Conservation (phyloP, 2,329 filamentous ascomycete species). For the Fusarium pininemorale region DNA sequence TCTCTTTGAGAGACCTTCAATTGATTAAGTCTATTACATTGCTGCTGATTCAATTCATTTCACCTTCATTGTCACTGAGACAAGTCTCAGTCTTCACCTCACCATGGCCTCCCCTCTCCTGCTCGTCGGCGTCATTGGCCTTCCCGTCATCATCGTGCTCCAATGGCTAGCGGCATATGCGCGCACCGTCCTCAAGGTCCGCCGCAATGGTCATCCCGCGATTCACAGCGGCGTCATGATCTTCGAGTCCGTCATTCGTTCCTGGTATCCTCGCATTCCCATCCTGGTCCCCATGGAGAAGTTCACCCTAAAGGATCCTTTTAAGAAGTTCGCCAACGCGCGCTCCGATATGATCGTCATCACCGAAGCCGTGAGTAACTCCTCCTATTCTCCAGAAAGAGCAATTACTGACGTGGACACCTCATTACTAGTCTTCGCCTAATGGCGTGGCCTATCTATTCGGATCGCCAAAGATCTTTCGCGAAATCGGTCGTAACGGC, state of each 20-base stretch:
- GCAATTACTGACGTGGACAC: accelerated
- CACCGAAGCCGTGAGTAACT: not conserved
- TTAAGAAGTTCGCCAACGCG: not conserved
- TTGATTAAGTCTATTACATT: accelerated
- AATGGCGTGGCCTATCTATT: not conserved
- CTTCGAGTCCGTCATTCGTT: not conserved
- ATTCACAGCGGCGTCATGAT: not conserved
- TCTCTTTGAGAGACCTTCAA: not conserved
- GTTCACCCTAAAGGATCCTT: not conserved
- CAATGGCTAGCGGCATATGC: not conserved
- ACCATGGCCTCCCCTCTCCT: not conserved
- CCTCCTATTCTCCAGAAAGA: not conserved
- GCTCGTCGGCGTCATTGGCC: not conserved
- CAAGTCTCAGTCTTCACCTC: not conserved
- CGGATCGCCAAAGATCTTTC: not conserved
- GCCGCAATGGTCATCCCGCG: not conserved
- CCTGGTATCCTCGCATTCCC: not conserved
- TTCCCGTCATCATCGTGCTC: not conserved
- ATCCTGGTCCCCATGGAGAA: not conserved
- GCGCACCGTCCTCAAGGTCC: not conserved
- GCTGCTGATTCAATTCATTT: accelerated
- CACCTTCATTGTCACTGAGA: not conserved
- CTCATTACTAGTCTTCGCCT: not conserved
- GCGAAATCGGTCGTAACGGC: not conserved
- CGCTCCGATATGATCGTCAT: not conserved